phyloP scores from a whole-genome alignment of 1,284 basidiomycete species.

The Ceratobasidium sp. region DNA sequence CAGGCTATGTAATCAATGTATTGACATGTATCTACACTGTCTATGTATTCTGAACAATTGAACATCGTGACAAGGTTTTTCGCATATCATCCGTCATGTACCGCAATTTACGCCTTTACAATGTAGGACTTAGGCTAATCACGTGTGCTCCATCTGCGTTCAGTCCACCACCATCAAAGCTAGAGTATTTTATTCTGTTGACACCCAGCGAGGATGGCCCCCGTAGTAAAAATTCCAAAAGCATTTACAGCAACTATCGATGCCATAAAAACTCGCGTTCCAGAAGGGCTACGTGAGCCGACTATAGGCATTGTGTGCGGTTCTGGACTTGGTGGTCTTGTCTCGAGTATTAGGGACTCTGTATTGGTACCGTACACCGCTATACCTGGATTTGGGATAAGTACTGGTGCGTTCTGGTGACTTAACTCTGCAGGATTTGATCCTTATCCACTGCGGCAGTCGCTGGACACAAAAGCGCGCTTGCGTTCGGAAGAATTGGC shows the following conservation, averaged over 20 bases:
- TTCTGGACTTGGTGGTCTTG: constrained; percentile 49
- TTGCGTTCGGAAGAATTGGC: constrained; percentile 84
- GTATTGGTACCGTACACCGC: constrained; percentile 47
- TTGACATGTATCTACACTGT: no score
- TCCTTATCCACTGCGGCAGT: constrained; percentile 62
- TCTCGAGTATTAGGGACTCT: constrained; percentile 33
- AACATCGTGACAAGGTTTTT: not conserved
- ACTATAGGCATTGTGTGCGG: constrained; percentile 51
- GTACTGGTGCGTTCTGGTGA: constrained; percentile 70
- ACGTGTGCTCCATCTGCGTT: constrained; percentile 25
- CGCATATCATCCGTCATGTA: no score
- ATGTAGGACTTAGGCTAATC: not conserved
- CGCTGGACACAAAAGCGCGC: constrained; percentile 77
- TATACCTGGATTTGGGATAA: constrained; percentile 55
- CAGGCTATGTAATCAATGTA: no score
- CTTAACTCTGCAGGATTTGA: not conserved
- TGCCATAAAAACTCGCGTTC: constrained; percentile 35
- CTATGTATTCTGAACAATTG: no score
- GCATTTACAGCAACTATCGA: constrained; percentile 42
- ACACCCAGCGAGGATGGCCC: constrained; percentile 13
- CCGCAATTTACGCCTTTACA: no score
- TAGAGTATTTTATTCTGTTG: not conserved
- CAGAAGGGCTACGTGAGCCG: constrained; percentile 43
- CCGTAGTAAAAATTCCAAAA: constrained; percentile 30
- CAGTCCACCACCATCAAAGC: no score